Conservation (phyloP, 2,329 filamentous ascomycete species). For the Hypomyces perniciosus region DNA sequence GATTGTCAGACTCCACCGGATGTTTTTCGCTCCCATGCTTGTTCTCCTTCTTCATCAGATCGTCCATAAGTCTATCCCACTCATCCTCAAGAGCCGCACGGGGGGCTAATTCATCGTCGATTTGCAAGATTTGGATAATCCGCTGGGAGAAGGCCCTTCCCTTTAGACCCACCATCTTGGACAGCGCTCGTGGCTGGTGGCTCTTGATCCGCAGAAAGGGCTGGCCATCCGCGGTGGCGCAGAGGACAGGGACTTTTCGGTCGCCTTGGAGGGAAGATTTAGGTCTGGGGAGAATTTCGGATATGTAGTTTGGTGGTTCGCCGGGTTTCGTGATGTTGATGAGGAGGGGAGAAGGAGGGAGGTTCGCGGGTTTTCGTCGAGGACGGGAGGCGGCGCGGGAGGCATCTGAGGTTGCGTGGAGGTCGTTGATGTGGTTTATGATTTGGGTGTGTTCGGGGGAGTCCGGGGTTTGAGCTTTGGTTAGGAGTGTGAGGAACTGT, state of each 20-base stretch:
- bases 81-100: constrained; percentile 37
- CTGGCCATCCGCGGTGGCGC: constrained; percentile 45
- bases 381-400: constrained; percentile 16
- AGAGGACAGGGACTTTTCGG: constrained; percentile 49
- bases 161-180: constrained; percentile 51
- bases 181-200: constrained; percentile 56
- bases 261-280: constrained; percentile 34
- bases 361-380: constrained; percentile 15
- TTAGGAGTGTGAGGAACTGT: constrained; percentile 38
- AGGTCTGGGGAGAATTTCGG: constrained; percentile 42
- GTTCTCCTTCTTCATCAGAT: constrained; percentile 19
- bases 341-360: constrained; percentile 25
- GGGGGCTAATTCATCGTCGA: constrained; percentile 32
- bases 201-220: constrained; percentile 63
- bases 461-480: constrained; percentile 31
- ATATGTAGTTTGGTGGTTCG: constrained; percentile 42
- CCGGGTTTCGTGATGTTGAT: constrained; percentile 28
- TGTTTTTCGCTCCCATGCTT: neutral
- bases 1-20: neutral
- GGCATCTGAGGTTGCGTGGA: constrained; percentile 16
- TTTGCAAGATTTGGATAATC: constrained; percentile 30
- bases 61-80: constrained; percentile 40
- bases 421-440: constrained; percentile 33
- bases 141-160: constrained; percentile 37
- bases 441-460: constrained; percentile 38